Base-by-base conservation (phyloP, 345 rosid genomes). In the Euphorbia pulcherrima region DNA sequence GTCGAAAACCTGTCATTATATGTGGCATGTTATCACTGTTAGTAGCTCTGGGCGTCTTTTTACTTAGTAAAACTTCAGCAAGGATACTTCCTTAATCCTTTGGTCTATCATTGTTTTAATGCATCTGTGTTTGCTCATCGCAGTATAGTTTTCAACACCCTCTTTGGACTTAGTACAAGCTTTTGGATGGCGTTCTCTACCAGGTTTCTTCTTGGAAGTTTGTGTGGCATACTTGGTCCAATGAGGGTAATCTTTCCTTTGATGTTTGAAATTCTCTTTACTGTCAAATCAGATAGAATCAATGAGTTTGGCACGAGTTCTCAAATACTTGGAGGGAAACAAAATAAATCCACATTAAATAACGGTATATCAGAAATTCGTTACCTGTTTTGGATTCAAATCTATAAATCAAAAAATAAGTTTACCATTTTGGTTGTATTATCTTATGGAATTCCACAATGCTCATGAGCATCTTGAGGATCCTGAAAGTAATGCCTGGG, bases 1-100 rank as follows among this genome's bases (percentile, higher is more conserved):
- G 94, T 52, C 88, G 96, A 62, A 90, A 82, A 77, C 94, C 94
- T 28, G 80, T 90, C 61, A 85, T 88, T 68, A 55, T 86, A 50
- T 62, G 85, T 21, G 95, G 82, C 20, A 72, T 80, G 33, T 50
- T 78, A 53, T 20, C 90, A 63, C 83, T 88, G 95, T 86, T 52
- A 80, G 90, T 80, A 77, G 8, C 41, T 12, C 50, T 64, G 16
- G 8, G 21, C 6, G 3, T 14, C 61, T 44, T 1, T 56, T 44
- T 17, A 26, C 18, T 12, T 11, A 5, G 64, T 65, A 8, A 17
- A 30, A 53, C 20, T 57, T 72, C 56, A 50, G 46, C 41, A n/a
- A 11, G n/a, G 40, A 64, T 46, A 40, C 47, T 60, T 16, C 65
- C 28, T n/a, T 5, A 8, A 6, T 60, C 20, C 65, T 27, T n/a